Evolutionary conservation across 495 filamentous ascomycete species (phyloP).

Genomic region (Niebla homalea): DNA sequence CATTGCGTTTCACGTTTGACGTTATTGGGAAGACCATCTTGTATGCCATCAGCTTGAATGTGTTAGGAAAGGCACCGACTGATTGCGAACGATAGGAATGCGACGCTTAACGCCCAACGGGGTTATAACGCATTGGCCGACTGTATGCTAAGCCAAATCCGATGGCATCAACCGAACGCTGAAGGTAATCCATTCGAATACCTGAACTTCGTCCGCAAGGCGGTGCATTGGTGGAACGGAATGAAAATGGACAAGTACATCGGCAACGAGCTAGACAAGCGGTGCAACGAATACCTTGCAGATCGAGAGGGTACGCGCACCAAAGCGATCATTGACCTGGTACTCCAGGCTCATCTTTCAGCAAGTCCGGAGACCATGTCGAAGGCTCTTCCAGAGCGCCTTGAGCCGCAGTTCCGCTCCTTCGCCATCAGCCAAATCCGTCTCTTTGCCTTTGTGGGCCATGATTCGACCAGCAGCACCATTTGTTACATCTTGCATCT

Average conservation of each 20-base stretch:
- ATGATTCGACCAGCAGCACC: slow-evolving; percentile 23
- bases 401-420: slow-evolving; percentile 3
- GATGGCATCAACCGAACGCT: slow-evolving; percentile 12
- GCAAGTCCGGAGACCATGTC: background rate
- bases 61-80: background rate
- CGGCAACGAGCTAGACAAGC: slow-evolving; percentile 15
- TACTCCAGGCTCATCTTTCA: slow-evolving; percentile 8
- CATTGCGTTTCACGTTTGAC: slow-evolving; percentile 23
- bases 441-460: slow-evolving; percentile 29
- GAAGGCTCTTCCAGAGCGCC: background rate
- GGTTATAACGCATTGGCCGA: slow-evolving; percentile 20
- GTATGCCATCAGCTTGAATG: slow-evolving; percentile 4
- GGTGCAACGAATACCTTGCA: background rate
- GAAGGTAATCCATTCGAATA: slow-evolving; percentile 13
- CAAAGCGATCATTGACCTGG: slow-evolving; percentile 13
- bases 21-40: slow-evolving; percentile 24
- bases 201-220: slow-evolving; percentile 13
- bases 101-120: slow-evolving; percentile 21
- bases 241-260: slow-evolving; percentile 24
- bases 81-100: slow-evolving; percentile 15
- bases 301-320: background rate
- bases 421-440: slow-evolving; percentile 15
- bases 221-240: slow-evolving; percentile 19
- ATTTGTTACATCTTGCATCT: slow-evolving; percentile 12
- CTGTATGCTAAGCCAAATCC: slow-evolving; percentile 21